These are phyloP conservation scores for Daedaleopsis nitida DNA, from an alignment of 768 basidiomycete genomes.

Conservation along the genomic window DNA sequence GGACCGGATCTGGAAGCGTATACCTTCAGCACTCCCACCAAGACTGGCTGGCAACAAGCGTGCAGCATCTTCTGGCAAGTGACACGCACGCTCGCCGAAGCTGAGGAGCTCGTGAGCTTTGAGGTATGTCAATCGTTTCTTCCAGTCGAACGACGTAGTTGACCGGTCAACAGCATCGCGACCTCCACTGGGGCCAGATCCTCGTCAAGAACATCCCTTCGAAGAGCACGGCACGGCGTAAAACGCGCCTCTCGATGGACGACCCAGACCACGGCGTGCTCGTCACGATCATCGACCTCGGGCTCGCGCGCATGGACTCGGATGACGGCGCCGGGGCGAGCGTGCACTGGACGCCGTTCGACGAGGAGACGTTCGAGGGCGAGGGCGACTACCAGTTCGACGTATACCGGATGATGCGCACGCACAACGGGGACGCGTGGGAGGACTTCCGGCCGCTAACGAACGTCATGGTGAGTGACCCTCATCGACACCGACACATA, in stretches of 20 bases:
- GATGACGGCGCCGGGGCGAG: constrained; percentile 47
- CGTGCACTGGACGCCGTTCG: constrained; percentile 78
- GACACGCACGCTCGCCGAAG: constrained; percentile 69
- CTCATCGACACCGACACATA: neutral
- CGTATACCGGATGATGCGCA: constrained; percentile 86
- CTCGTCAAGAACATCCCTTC: constrained; percentile 63
- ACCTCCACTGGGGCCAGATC: constrained; percentile 98
- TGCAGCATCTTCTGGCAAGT: constrained; percentile 93
- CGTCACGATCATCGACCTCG: constrained; percentile 92
- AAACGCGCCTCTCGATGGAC: constrained; percentile 57
- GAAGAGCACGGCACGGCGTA: constrained; percentile 26
- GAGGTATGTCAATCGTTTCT: constrained; percentile 60
- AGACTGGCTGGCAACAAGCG: constrained; percentile 82
- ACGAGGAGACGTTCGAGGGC: constrained; percentile 90
- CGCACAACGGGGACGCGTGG: constrained; percentile 66
- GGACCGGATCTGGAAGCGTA: constrained; percentile 91
- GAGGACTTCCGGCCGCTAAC: constrained; percentile 76
- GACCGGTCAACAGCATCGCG: constrained; percentile 75
- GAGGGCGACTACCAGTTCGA: constrained; percentile 96
- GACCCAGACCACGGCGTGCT: constrained; percentile 64
- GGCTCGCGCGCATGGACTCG: constrained; percentile 82
- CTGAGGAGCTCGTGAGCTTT: constrained; percentile 80
- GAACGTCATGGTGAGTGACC: constrained; percentile 78
- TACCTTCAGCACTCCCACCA: constrained; percentile 57
- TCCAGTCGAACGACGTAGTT: too few species aligned